phyloP scores from a whole-genome alignment of 768 basidiomycete genomes.

The Naganishia vishniacii region DNA sequence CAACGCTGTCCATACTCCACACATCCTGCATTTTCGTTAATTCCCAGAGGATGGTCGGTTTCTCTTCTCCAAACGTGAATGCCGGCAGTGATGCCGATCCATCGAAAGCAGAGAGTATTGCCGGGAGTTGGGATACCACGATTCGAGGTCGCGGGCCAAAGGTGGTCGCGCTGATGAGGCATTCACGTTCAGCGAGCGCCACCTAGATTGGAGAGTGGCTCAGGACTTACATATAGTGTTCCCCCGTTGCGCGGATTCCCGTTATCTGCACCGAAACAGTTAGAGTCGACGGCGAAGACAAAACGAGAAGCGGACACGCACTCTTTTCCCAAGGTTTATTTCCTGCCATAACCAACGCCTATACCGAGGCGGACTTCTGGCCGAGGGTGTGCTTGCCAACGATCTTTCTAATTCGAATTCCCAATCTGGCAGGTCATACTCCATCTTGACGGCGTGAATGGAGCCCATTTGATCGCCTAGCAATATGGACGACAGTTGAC shows the following conservation, averaged over 20 bases:
- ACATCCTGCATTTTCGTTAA: conserved; percentile 24
- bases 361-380: background rate
- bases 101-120: conserved; percentile 8
- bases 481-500: conserved; percentile 3
- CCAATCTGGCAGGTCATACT: conserved; percentile 17
- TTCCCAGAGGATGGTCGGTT: conserved; percentile 20
- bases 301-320: background rate
- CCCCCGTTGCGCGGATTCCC: conserved; percentile 10
- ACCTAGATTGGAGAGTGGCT: background rate
- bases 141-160: conserved; percentile 23
- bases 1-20: conserved; percentile 13
- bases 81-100: background rate
- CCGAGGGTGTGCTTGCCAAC: background rate
- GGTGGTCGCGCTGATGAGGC: conserved; percentile 12
- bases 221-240: conserved; percentile 19
- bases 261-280: conserved; percentile 18
- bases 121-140: conserved; percentile 24
- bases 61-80: conserved; percentile 3
- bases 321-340: conserved; percentile 21
- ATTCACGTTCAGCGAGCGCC: background rate
- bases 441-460: conserved; percentile 22
- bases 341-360: conserved; percentile 25
- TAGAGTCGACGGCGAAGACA: background rate
- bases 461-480: conserved; percentile 21
- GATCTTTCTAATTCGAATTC: background rate